Evolutionary conservation across 768 basidiomycete species (phyloP).

Genomic region (Hypsizygus marmoreus): DNA sequence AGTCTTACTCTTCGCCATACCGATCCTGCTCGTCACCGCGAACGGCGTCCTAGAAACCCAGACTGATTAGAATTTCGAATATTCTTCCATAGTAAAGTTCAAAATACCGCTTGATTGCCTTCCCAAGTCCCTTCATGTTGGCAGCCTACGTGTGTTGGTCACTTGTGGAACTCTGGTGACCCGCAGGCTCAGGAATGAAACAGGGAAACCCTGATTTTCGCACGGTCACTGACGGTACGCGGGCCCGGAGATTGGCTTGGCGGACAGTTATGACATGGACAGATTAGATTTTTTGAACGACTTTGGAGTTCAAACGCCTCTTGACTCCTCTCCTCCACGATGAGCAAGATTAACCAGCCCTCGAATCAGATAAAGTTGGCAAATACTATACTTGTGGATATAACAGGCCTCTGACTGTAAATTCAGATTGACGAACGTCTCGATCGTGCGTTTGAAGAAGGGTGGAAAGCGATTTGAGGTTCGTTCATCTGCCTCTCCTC

Average conservation of each 20-base stretch:
- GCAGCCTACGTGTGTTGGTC: background rate
- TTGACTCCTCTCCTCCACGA: slow-evolving; percentile 21
- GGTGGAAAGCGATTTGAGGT: slow-evolving; percentile 98
- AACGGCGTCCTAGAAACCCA: slow-evolving; percentile 77
- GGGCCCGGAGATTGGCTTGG: background rate
- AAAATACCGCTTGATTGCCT: slow-evolving; percentile 72
- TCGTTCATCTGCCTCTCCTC: too few relatives aligned
- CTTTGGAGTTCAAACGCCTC: slow-evolving; percentile 6
- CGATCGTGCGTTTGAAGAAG: slow-evolving; percentile 94
- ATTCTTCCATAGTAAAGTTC: background rate
- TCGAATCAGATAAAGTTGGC: slow-evolving; percentile 86
- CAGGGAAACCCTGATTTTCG: slow-evolving; percentile 13
- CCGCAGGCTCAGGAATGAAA: slow-evolving; percentile 8
- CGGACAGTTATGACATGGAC: background rate
- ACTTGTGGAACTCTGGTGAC: background rate
- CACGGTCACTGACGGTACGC: slow-evolving; percentile 9
- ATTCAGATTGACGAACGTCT: slow-evolving; percentile 91
- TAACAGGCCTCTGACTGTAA: slow-evolving; percentile 5
- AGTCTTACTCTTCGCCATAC: slow-evolving; percentile 87
- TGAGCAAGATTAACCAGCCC: slow-evolving; percentile 74
- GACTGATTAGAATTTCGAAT: background rate
- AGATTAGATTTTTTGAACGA: background rate
- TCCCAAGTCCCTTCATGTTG: slow-evolving; percentile 83
- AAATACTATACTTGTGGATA: background rate
- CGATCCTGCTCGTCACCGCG: slow-evolving; percentile 82